Evolutionary conservation across 2,329 filamentous ascomycete genomes (phyloP), one percentile per base, ranked within the genome.

Genomic region (Fusarium annulatum): DNA sequence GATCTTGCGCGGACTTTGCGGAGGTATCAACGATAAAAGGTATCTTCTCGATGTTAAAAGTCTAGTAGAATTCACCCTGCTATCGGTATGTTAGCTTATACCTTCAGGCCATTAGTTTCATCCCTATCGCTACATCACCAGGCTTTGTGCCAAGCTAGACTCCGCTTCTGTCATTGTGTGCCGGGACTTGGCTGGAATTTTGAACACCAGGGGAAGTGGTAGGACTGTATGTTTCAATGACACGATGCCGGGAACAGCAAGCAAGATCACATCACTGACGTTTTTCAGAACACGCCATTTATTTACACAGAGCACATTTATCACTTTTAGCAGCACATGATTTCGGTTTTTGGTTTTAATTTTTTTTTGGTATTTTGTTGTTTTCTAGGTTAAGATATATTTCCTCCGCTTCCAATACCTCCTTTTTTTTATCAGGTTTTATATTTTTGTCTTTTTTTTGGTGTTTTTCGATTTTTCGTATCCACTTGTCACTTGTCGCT

Each of bases 141-240:
- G 30, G 30, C 30, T 12, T 14, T 33, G 3, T 33, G 30, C 4
- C 11, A 33, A 33, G 30, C 12, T 33, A 12, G 30, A 33, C 30
- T 14, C 3, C 30, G 30, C 30, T 33, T 33, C 33, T 33, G 11
- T 33, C 5, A 33, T 33, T 33, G 33, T 33, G 5, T 33, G 33
- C 33, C 33, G 11, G 33, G 10, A 33, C 11, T 33, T 33, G 33
- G 33, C 33, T 45, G 7, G 7, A 18, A 26, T 14, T 6, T 9
- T 26, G 11, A 16, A 45, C 15, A 8, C 10, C 5, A 26, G 18
- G 23, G 16, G 0, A 45, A 26, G 23, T 26, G 2, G 21, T 21
- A 21, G 12, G 9, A 26, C 12, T 1, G 0, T 21, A 2, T 15
- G 9, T 21, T 3, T 15, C 9, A 9, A 15, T 28, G 12, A 33